Base-by-base conservation (phyloP, 202 grass and related monocot genomes). In the Eragrostis tef region DNA sequence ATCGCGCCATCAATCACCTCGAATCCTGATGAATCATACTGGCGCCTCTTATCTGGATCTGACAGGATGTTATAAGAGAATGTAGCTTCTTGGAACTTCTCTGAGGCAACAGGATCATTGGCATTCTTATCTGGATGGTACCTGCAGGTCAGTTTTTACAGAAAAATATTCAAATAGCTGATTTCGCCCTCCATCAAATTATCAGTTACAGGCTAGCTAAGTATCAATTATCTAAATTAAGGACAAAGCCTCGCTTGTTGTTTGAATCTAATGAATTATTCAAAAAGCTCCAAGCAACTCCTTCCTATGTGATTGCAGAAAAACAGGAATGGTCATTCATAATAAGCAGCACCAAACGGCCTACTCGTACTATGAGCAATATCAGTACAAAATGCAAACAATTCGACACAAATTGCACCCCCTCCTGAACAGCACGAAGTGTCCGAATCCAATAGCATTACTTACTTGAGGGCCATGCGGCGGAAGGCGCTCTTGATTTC, bases 101-200 rank as follows among this genome's bases (percentile, higher is more conserved):
- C 96, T 31, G 90, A 94, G 46, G 96, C 92, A 53, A 89, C 83
- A 45, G 96, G 96, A 65, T 98, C 92, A 43, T 98, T 88, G 54
- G 92, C 93, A 70, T 98, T 98, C 85, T 98, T 98, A 78, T 98
- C 96, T 50, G 96, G 96, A 87, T 98, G 96, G 63, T 98, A 98
- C 70, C 96, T 98, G 80, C 21, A 64, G 46, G 53, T 41, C 54
- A 70, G 19, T 8, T n/a, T 6, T 72, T 70, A 78, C 19, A 59
- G 44, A 10, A 72, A 72, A 77, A n/a, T 74, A 69, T 6, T 78
- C 49, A 80, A 22, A 63, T 19, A 3, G 26, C 26, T 75, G 25
- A 47, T 62, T 70, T 46, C 22, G 4, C 14, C 7, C 31, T 47
- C 26, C 70, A 46, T 45, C 58, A 45, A 82, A 44, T 58, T 46